Percentiles rank a stretch among this genome's conserved stretches.
These are phyloP conservation scores for Cynara cardunculus DNA, from an alignment of 129 eudicot genomes.

Conservation along the genomic window DNA sequence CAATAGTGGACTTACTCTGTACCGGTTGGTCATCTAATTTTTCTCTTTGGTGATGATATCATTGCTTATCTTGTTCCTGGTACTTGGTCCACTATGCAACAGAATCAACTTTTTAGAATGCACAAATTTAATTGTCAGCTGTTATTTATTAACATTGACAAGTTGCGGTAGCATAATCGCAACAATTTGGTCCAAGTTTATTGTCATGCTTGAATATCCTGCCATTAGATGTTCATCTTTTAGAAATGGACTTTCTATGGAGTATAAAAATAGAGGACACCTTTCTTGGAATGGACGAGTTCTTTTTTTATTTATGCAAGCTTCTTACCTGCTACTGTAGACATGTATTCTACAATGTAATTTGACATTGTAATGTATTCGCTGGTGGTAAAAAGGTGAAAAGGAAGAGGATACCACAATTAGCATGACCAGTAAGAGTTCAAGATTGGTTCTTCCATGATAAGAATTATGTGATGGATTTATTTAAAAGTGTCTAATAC, in stretches of 20 bases:
- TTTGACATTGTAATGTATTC: not conserved
- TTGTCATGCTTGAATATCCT: not conserved
- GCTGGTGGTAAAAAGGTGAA: not conserved
- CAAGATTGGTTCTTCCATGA: not conserved
- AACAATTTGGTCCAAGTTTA: not conserved
- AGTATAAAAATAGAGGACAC: not conserved
- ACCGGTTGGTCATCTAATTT: not conserved
- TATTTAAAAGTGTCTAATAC: not conserved
- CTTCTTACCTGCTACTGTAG: not conserved
- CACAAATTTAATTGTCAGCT: not conserved
- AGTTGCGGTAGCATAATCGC: not conserved
- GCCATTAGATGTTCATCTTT: not conserved
- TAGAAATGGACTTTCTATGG: not conserved
- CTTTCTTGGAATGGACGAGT: not conserved
- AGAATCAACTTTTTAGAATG: conserved; percentile 4
- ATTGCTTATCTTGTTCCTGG: not conserved
- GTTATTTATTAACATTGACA: not conserved
- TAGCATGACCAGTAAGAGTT: not conserved
- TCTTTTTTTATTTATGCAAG: not conserved
- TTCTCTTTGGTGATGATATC: not conserved
- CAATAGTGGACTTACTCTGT: not conserved
- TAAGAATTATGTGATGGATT: not conserved
- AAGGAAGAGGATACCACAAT: not conserved
- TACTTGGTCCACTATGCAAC: conserved; percentile 3
- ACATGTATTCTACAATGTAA: not conserved